These are phyloP conservation scores for Lentinula boryana DNA, from an alignment of 768 basidiomycete genomes.

Conservation along the genomic window DNA sequence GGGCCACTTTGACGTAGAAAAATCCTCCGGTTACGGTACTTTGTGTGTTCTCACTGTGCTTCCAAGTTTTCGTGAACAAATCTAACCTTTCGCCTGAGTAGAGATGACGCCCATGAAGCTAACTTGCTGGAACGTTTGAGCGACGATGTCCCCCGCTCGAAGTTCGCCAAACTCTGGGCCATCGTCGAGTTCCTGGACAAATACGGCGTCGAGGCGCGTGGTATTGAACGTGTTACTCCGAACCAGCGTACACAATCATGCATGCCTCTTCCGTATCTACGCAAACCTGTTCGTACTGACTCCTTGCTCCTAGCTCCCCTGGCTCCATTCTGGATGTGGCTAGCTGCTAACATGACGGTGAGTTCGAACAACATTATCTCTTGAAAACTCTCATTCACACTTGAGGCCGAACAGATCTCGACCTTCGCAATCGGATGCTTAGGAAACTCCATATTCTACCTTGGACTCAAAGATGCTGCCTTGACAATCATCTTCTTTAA, in stretches of 20 bases:
- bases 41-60: not conserved
- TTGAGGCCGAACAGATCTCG: not conserved
- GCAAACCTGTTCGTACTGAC: not conserved
- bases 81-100: not conserved
- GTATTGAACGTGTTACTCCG: not conserved
- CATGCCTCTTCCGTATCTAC: not conserved
- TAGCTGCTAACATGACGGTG: conserved; percentile 4
- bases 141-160: not conserved
- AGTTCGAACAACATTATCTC: too few species aligned
- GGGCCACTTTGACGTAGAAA: not conserved
- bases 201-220: not conserved
- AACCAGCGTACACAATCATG: not conserved
- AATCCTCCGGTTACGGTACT: not conserved
- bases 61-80: not conserved
- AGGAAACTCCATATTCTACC: not conserved
- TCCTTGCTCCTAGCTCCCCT: not conserved
- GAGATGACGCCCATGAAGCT: not conserved
- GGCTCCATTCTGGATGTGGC: conserved; percentile 4
- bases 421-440: not conserved
- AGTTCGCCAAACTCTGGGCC: not conserved
- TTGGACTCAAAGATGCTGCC: not conserved
- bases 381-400: too few species aligned
- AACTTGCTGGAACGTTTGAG: not conserved
- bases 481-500: conserved; percentile 2
- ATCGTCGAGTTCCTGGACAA: not conserved